A percentile compares a stretch with the other conserved stretches of the same genome.
phyloP scores from a whole-genome alignment of 2,329 filamentous ascomycete genomes.

The Grosmannia serpens region DNA sequence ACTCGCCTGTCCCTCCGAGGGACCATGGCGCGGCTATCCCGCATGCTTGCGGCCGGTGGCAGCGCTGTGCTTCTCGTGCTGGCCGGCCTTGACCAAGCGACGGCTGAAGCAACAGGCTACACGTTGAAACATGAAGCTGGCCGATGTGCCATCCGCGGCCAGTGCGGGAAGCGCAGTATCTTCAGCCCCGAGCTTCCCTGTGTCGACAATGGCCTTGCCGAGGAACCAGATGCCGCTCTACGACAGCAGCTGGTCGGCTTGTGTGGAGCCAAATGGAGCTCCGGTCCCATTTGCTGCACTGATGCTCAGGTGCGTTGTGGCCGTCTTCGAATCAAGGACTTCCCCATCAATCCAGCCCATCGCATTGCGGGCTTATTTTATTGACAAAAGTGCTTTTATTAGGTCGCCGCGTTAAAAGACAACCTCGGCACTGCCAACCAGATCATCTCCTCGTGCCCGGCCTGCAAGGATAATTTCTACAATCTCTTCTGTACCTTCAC shows the following conservation, averaged over 20 bases:
- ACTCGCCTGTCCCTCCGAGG: background rate
- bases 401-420: slow-evolving; percentile 69
- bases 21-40: slow-evolving; percentile 26
- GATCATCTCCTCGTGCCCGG: slow-evolving; percentile 86
- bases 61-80: slow-evolving; percentile 18
- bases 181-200: slow-evolving; percentile 88
- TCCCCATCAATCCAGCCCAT: background rate
- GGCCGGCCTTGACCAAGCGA: slow-evolving; percentile 18
- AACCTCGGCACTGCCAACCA: slow-evolving; percentile 80
- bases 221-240: slow-evolving; percentile 58
- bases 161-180: slow-evolving; percentile 82
- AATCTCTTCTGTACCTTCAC: slow-evolving; percentile 98
- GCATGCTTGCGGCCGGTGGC: slow-evolving; percentile 21
- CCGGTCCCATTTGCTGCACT: slow-evolving; percentile 75
- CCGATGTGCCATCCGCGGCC: slow-evolving; percentile 79
- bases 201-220: slow-evolving; percentile 76
- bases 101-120: slow-evolving; percentile 18
- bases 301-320: slow-evolving; percentile 53
- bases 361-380: background rate
- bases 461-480: slow-evolving; percentile 97
- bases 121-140: slow-evolving; percentile 70
- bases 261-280: slow-evolving; percentile 78
- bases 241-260: slow-evolving; percentile 71
- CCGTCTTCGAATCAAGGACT: background rate
- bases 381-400: background rate